These are phyloP conservation scores for Heliamphora exappendiculata DNA, from an alignment of 148 eudicot genomes.

Conservation along the genomic window DNA sequence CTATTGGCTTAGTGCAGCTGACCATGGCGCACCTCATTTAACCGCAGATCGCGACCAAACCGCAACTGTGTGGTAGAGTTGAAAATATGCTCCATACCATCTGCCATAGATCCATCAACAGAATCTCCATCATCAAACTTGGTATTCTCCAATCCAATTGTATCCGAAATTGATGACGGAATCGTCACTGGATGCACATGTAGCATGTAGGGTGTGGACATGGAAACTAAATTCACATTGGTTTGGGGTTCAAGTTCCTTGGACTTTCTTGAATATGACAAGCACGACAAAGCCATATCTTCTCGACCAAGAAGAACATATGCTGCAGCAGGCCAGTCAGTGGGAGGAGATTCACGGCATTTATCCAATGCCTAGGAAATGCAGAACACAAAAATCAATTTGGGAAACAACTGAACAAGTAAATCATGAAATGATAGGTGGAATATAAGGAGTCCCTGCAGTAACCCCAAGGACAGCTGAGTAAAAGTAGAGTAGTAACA, in stretches of 20 bases:
- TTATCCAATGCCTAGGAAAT: conserved; percentile 63
- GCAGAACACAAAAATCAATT: background rate
- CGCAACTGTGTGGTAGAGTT: conserved; percentile 82
- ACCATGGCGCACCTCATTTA: conserved; percentile 73
- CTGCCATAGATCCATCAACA: conserved; percentile 57
- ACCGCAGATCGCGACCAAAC: conserved; percentile 89
- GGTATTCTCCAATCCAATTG: conserved; percentile 43
- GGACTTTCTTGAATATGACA: conserved; percentile 41
- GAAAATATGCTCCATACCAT: conserved; percentile 98
- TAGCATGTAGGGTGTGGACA: conserved; percentile 90
- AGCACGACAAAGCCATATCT: conserved; percentile 76
- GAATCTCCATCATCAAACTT: conserved; percentile 67
- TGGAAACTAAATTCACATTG: conserved; percentile 52
- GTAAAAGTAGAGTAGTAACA: background rate
- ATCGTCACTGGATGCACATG: conserved; percentile 81
- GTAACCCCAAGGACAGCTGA: background rate
- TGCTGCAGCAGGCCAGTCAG: conserved; percentile 96
- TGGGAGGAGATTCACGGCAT: conserved; percentile 96
- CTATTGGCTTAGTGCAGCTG: background rate
- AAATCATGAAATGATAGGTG: background rate
- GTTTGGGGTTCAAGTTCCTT: conserved; percentile 50
- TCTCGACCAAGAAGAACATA: conserved; percentile 97
- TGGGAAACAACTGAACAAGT: background rate
- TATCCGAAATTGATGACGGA: conserved; percentile 69
- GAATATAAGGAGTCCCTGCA: background rate